phyloP scores from a whole-genome alignment of 306 rosid genomes.

The Psophocarpus tetragonolobus region DNA sequence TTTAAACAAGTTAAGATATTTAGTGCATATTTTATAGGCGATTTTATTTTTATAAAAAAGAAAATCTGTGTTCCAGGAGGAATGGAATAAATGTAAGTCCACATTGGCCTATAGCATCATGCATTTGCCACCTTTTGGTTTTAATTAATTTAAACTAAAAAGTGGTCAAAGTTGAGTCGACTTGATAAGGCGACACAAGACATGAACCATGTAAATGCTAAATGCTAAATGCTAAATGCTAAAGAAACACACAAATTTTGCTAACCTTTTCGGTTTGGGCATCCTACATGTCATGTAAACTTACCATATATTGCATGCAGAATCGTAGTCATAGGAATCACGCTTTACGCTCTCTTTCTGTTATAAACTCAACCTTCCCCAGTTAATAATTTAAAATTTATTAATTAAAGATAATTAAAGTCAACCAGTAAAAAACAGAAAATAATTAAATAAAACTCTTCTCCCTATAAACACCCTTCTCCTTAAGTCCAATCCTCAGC shows the following conservation, averaged over 20 bases:
- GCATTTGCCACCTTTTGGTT: no score
- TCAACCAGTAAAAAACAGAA: not conserved
- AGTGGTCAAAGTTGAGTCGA: slow-evolving; percentile 27
- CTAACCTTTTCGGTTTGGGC: slow-evolving; percentile 6
- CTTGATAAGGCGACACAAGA: not conserved
- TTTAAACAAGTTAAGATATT: no score
- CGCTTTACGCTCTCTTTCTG: not conserved
- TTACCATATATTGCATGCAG: slow-evolving; percentile 64
- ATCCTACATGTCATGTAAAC: slow-evolving; percentile 43
- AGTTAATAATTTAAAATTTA: not conserved
- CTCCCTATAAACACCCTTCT: not conserved
- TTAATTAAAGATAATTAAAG: not conserved
- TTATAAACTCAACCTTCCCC: not conserved
- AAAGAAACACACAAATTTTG: not conserved
- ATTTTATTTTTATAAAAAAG: no score
- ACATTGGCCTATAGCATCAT: not conserved
- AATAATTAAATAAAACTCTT: not conserved
- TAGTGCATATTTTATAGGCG: no score
- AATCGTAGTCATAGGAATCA: not conserved
- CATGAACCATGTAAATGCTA: not conserved
- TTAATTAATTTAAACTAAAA: no score
- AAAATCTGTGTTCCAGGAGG: no score
- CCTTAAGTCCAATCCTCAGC: not conserved
- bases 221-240: not conserved
- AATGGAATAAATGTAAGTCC: not conserved